Evolutionary conservation across 1,284 basidiomycete species (phyloP).

Genomic region (Pseudozyma pruni): DNA sequence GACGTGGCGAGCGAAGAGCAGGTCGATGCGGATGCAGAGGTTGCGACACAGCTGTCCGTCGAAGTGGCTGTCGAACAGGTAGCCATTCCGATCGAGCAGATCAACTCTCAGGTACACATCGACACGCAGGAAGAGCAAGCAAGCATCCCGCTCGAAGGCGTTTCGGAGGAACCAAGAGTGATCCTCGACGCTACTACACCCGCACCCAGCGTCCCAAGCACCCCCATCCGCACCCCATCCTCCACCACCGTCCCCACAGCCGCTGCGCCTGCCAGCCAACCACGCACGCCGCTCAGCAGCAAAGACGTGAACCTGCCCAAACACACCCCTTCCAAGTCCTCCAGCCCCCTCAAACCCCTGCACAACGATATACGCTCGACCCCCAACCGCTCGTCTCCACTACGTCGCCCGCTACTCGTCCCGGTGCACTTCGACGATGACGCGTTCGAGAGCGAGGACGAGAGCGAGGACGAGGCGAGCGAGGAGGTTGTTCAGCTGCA

Average conservation of each 20-base stretch:
- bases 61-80: not conserved
- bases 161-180: not conserved
- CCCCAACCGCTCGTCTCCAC: conserved; percentile 2
- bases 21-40: no score
- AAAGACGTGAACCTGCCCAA: conserved; percentile 28
- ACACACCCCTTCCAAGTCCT: not conserved
- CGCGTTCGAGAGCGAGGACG: conserved; percentile 19
- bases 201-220: not conserved
- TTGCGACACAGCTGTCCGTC: no score
- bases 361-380: conserved; percentile 3
- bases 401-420: conserved; percentile 1
- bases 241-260: not conserved
- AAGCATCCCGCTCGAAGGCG: not conserved
- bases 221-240: not conserved
- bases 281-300: conserved; percentile 22
- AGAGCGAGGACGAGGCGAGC: conserved; percentile 7
- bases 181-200: not conserved
- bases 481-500: conserved; percentile 25
- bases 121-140: not conserved
- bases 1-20: no score
- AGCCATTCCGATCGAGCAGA: no score
- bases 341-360: not conserved
- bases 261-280: not conserved
- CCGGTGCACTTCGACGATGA: not conserved
- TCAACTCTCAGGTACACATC: no score